Evolutionary conservation across 2,329 filamentous ascomycete species (phyloP), one percentile per base, ranked within the genome.

Genomic region (Penicillium sp.): DNA sequence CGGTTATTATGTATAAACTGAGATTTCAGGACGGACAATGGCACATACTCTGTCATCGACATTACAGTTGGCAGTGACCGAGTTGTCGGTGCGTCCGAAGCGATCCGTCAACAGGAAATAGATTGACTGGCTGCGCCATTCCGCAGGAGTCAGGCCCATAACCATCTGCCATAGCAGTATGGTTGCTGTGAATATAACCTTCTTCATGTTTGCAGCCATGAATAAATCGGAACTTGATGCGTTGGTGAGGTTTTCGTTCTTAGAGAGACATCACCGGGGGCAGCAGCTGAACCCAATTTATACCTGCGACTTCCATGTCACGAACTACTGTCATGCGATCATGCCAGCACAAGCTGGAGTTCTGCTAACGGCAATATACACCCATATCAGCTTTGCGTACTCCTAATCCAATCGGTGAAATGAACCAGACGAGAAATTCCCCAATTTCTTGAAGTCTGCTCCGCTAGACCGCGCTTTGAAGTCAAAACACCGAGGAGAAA

Each of bases 61-160:
- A 54, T 70, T 55, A 38, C 72, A 75, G n/a, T 62, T 25, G 8
- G 70, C 69, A 3, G 66, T 70, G 1, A 68, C 72, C 2, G 70
- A 73, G 23, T 67, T 65, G 59, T 77, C 74, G 0, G 69, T 69
- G 15, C 72, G 71, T 15, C 69, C 73, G 55, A 77, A 77, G 16
- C 76, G 69, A 62, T 78, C 76, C 5, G 76, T 79, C 29, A 78
- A 51, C 46, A 78, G 63, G 58, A 78, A 77, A 47, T 79, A 79
- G 44, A 79, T 75, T 1, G 75, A 77, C 44, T 74, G 74, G 21
- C 61, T 64, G 25, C 72, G 69, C 76, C 76, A 78, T 58, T 74
- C 60, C 6, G 62, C 66, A 3, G 70, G 66, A 2, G 69, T 67
- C 8, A 68, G 64, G 21, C 63, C 70, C 21, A 60, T 46, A 13